Evolutionary conservation across 345 rosid genomes (phyloP), one percentile per base, ranked within the genome.

Genomic region (Brassica carinata): DNA sequence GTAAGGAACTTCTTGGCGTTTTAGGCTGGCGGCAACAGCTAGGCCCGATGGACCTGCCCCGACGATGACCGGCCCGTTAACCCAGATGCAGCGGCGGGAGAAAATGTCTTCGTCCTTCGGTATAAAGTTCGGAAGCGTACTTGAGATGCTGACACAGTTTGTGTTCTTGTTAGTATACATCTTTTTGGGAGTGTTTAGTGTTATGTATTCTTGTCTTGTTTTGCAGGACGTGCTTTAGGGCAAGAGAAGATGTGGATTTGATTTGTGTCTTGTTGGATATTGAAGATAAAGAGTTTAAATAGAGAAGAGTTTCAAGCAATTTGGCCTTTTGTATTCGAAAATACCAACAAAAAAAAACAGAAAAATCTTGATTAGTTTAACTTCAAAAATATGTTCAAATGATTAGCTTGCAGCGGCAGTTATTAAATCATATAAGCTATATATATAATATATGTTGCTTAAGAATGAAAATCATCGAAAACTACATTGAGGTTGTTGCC

Each of bases 1-100:
- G 75, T 87, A 91, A 3, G 98, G 96, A 8, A 93, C 94, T 5
- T 89, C 98, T 74, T 88, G 87, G 3, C 61, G 59, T 78, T 78
- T 87, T 5, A 93, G 87, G 71, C 94, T 76, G 2, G 94, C 89
- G 0, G 82, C 93, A 2, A 87, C 90, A 0, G 94, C 92, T 4
- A 91, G 77, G 18, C 98, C 98, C 0, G 98, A 93, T 8, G 96
- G 98, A 2, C 98, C 98, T 0, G 93, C 94, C 1, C 97, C 97
- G 29, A 92, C 90, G 5, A 92, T 90, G 67, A 92, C 92, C 0
- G 97, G 97, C 5, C 97, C 97, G 74, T 89, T 91, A 17, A 91
- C 94, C 96, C 90, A 92, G 30, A 88, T 83, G 83, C 91, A 91
- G 33, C 93, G 82, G 30, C 87, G 84, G 69, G 87, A 67, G 14